Percentiles rank a stretch among this genome's conserved stretches.
Evolutionary conservation across 164 flowering plant genomes (phyloP).

Genomic region (Saururus chinensis): DNA sequence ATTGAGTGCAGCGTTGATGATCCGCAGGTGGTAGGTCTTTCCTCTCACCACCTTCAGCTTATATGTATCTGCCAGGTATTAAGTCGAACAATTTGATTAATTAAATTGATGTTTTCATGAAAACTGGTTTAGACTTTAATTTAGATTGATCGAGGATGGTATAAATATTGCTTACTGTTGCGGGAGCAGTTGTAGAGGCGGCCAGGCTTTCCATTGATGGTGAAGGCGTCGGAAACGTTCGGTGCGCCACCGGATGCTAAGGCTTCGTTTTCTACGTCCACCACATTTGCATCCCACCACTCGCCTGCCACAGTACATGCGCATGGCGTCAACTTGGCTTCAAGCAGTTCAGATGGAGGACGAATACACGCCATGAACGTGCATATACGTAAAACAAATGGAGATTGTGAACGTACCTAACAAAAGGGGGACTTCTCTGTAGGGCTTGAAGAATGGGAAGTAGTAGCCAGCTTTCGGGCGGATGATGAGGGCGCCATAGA

Average conservation of each 20-base stretch:
- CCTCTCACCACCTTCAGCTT: constrained; percentile 37
- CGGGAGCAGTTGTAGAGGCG: constrained; percentile 46
- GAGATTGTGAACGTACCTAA: constrained; percentile 11
- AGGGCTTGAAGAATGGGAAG: constrained; percentile 18
- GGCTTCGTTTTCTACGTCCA: constrained; percentile 39
- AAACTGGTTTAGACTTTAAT: background rate
- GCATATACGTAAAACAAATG: too few relatives aligned
- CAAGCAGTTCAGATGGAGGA: too few relatives aligned
- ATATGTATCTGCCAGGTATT: constrained; percentile 23
- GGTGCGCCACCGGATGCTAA: constrained; percentile 27
- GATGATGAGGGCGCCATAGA: constrained; percentile 23
- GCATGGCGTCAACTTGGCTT: too few relatives aligned
- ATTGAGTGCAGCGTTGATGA: constrained; percentile 88
- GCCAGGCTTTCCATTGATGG: constrained; percentile 68
- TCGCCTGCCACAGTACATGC: constrained; percentile 40
- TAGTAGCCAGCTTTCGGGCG: constrained; percentile 11
- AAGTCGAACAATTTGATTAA: too few relatives aligned
- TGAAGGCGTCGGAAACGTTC: constrained; percentile 49
- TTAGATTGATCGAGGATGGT: background rate
- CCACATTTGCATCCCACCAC: constrained; percentile 67
- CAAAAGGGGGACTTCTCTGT: constrained; percentile 17
- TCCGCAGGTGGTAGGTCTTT: constrained; percentile 53
- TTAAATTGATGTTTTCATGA: too few relatives aligned
- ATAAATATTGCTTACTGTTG: constrained; percentile 20
- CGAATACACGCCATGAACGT: too few relatives aligned